Evolutionary conservation across 352 stramenopile species (phyloP), one percentile per base, ranked within the genome.

Genomic region (Pythium brassicae): DNA sequence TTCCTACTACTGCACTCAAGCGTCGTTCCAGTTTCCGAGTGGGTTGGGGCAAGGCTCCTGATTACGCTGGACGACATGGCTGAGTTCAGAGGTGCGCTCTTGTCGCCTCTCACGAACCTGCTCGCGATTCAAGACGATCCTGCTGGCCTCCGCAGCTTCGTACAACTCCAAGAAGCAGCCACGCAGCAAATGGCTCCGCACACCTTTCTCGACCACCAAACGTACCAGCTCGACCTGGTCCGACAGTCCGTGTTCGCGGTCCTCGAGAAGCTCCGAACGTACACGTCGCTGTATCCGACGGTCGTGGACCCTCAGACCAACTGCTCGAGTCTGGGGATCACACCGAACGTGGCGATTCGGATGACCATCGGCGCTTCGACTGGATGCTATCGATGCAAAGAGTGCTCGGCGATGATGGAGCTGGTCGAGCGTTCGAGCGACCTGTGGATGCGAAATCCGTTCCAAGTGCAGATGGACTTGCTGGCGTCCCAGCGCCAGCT

Each of bases 351-450:
- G 15, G 51, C 55, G 1, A 69, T 66, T 29, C 74, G 78, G 35
- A 92, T 89, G 81, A 80, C 60, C 8, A 60, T 83, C 39, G 81
- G 74, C 0, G 74, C 64, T 0, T 22, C 55, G 17, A 86, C 74
- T 2, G 79, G 81, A 14, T 92, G 78, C 39, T 89, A 87, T 50
- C 70, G 65, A 22, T 92, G 81, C 50, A 83, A 86, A 50, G 67
- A 65, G 3, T 92, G 81, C 58, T 59, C 69, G 7, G 47, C 46
- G 19, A 61, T 89, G 1, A 43, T 39, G 5, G 52, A 71, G 6
- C 63, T 82, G 10, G 50, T 86, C 8, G 50, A 37, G 9, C 61
- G 65, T 8, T 63, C 73, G 0, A 59, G 61, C 32, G 75, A 73
- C 10, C 59, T 64, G 4, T 88, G 80, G 74, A 58, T 64, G 23